Evolutionary conservation across 139 green algal species (phyloP), one percentile per base, ranked within the genome.

Genomic region (Ettlia oleoabundans): DNA sequence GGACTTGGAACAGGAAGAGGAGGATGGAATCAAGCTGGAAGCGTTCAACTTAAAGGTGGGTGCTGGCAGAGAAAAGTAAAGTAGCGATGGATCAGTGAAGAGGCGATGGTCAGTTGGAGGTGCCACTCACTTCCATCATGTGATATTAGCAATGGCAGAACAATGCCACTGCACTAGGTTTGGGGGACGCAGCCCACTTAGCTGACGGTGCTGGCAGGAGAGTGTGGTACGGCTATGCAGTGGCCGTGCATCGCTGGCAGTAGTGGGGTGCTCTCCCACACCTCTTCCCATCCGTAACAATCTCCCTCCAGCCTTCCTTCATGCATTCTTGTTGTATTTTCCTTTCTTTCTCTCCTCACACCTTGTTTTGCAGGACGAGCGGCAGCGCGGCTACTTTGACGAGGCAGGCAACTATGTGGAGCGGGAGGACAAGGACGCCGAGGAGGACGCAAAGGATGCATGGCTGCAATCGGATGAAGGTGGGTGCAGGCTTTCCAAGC

Each of bases 331-430:
- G 18, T 32, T 73, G 38, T 73, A 37, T 52, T 30, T 33, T 73
- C 30, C 10, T 28, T 19, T 30, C 30, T 73, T 5, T 19, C 63
- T 41, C 15, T 35, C 40, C 8, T 22, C 65, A 30, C 28, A 2
- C 33, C 21, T 51, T 10, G 8, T 24, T 61, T 33, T 3, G 69
- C 62, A 88, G 71, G 84, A 92, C 75, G 93, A 97, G 82, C 86
- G 92, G 0, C 71, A 88, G 42, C 84, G 88, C 9, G 93, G 93
- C 13, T 85, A 90, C 78, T 95, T 97, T 83, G 92, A 95, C 51
- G 92, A 94, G 21, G 83, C 89, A 5, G 92, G 92, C 7, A 92
- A 93, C 80, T 96, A 94, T 82, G 88, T 96, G 24, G 83, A 93
- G 53, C 70, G 84, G 32, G 85, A 91, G 41, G 81, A 87, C 18